phyloP scores from a whole-genome alignment of 306 rosid genomes.

The Begonia fuchsioides region DNA sequence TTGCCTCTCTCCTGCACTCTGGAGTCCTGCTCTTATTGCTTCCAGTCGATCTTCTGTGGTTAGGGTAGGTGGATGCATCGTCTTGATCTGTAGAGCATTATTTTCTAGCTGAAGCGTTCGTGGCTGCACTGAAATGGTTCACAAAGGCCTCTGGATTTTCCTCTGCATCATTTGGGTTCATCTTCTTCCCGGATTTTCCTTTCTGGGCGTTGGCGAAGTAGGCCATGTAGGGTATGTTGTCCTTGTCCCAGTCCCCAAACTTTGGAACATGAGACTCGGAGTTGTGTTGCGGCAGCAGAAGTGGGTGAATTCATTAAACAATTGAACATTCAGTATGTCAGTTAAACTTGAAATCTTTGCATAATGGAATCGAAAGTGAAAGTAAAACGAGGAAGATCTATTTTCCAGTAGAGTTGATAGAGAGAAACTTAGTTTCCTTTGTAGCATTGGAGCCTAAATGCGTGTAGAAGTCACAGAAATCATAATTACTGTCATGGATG shows the following conservation, averaged over 20 bases:
- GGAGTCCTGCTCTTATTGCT: slow-evolving; percentile 3
- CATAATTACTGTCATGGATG: slow-evolving; percentile 18
- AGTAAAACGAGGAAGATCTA: too few relatives aligned
- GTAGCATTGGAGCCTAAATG: too few relatives aligned
- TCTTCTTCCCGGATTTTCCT: slow-evolving; percentile 11
- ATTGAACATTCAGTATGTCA: too few relatives aligned
- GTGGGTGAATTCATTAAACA: too few relatives aligned
- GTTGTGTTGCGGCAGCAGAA: slow-evolving; percentile 2
- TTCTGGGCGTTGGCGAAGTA: slow-evolving; percentile 25
- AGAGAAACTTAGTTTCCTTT: too few relatives aligned
- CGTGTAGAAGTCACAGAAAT: background rate
- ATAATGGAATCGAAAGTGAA: too few relatives aligned
- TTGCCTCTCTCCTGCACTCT: slow-evolving; percentile 10
- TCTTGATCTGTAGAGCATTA: background rate
- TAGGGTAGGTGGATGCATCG: background rate
- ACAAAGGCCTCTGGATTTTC: slow-evolving; percentile 26
- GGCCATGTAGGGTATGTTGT: background rate
- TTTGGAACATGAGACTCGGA: slow-evolving; percentile 23
- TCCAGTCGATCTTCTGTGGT: background rate
- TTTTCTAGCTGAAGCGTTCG: background rate
- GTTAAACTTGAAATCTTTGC: too few relatives aligned
- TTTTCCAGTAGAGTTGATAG: too few relatives aligned
- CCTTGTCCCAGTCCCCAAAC: background rate
- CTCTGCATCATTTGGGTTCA: slow-evolving; percentile 38
- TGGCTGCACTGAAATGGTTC: background rate